Evolutionary conservation across 140 eudicot genomes (phyloP), one percentile per base, ranked within the genome.

Genomic region (Anethum foeniculum): DNA sequence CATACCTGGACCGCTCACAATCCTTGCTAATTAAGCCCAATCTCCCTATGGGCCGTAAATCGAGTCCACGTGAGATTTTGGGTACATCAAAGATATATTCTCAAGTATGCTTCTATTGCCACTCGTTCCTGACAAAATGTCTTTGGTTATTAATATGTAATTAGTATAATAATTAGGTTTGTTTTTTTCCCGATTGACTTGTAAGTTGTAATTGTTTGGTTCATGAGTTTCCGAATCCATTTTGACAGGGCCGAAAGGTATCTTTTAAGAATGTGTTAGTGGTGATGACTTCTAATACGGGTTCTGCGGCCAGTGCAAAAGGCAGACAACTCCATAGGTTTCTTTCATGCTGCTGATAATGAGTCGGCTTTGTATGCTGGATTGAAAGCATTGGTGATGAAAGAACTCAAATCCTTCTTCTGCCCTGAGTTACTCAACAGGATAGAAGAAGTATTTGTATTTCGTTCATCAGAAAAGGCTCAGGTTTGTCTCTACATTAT

Each of bases 71-170:
- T n/a, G n/a, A n/a, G n/a, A n/a, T n/a, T n/a, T n/a, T n/a, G n/a
- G n/a, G n/a, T n/a, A n/a, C n/a, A n/a, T 88, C 82, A 96, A 96
- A 67, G 98, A 97, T 75, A 91, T 94, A 93, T 82, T 93, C 97
- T 84, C 96, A 93, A 96, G 97, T 92, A 86, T 52, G 85, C 85
- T 30, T 65, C 75, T 82, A 12, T 28, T 25, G 58, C 51, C 28
- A n/a, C 14, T 6, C 76, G 9, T 38, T 71, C 32, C 16, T 36
- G 76, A 19, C 27, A 19, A 68, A 68, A 28, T 14, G 46, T 34
- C n/a, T 69, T 67, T 16, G 75, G 75, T 5, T 65, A 65, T 65
- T 1, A 3, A 28, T 12, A 25, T 1, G 73, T 28, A 36, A 6
- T 25, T 44, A 0, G 78, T 12, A n/a, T 27, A 28, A 27, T 15